Evolutionary conservation across 208 protist genomes (phyloP).

Genomic region (Leishmania tarentolae): DNA sequence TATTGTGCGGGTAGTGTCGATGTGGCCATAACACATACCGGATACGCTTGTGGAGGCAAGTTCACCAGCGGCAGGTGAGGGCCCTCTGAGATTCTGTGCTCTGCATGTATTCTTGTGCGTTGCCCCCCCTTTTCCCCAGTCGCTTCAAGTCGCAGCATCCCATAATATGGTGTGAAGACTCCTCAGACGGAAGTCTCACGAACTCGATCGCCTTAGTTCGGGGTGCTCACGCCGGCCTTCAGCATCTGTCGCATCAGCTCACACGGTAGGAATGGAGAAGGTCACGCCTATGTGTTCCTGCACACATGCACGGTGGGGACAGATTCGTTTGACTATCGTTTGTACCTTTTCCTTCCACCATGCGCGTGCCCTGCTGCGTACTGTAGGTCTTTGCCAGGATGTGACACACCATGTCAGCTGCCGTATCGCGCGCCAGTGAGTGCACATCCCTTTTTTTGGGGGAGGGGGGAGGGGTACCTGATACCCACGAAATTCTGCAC

Average conservation of each 20-base stretch:
- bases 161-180: background rate
- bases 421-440: background rate
- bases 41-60: background rate
- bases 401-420: background rate
- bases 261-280: background rate
- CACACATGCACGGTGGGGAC: background rate
- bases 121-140: background rate
- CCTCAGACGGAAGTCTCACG: background rate
- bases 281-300: background rate
- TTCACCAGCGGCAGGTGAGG: background rate
- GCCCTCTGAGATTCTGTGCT: background rate
- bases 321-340: background rate
- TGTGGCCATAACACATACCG: background rate
- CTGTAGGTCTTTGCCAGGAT: background rate
- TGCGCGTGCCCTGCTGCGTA: background rate
- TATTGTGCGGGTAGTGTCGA: background rate
- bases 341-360: background rate
- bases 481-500: background rate
- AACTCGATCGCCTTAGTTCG: too few species aligned
- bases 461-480: too few species aligned
- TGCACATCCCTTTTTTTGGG: background rate
- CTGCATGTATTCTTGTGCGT: background rate
- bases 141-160: background rate
- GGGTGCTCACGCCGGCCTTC: background rate
- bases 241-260: background rate